Conservation (phyloP, 2,329 filamentous ascomycete genomes). For the Colletotrichum coccodes region DNA sequence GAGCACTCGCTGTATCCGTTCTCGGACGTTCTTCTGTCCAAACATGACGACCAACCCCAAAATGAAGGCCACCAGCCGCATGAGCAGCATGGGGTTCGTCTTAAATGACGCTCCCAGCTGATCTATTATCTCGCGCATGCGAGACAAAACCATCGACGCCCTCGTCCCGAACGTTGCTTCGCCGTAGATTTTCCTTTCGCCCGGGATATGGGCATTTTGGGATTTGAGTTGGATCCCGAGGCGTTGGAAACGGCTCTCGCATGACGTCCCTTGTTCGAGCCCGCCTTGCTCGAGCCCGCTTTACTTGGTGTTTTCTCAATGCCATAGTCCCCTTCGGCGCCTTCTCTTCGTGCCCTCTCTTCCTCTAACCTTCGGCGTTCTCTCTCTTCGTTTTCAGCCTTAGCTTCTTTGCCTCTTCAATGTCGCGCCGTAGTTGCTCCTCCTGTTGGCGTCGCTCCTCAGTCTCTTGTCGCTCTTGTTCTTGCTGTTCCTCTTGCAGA, state of each 20-base stretch:
- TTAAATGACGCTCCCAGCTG: constrained; percentile 61
- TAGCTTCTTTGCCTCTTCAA: constrained; percentile 66
- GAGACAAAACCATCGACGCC: constrained; percentile 63
- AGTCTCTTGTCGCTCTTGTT: constrained; percentile 72
- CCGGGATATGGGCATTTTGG: constrained; percentile 40
- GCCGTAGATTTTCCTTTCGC: constrained; percentile 44
- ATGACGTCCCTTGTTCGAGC: constrained; percentile 46
- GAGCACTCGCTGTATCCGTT: constrained; percentile 76
- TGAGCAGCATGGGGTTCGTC: constrained; percentile 65
- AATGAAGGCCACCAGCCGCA: constrained; percentile 80
- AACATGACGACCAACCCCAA: constrained; percentile 81
- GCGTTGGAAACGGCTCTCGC: constrained; percentile 43
- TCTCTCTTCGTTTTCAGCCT: constrained; percentile 69
- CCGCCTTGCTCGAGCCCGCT: constrained; percentile 47
- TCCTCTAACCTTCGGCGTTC: constrained; percentile 64
- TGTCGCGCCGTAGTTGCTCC: constrained; percentile 64
- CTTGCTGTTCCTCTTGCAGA: constrained; percentile 84
- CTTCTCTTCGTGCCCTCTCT: constrained; percentile 58
- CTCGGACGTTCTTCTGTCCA: constrained; percentile 78
- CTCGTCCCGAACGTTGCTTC: constrained; percentile 54
- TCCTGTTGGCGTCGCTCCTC: constrained; percentile 68
- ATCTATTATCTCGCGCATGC: constrained; percentile 62
- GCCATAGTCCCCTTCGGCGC: constrained; percentile 75
- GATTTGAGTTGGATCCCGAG: constrained; percentile 39
- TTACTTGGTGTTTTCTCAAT: constrained; percentile 65